Percentiles rank a stretch among this genome's conserved stretches.
These are phyloP conservation scores for Viridothelium virens DNA, from an alignment of 495 filamentous ascomycete species.

Conservation along the genomic window DNA sequence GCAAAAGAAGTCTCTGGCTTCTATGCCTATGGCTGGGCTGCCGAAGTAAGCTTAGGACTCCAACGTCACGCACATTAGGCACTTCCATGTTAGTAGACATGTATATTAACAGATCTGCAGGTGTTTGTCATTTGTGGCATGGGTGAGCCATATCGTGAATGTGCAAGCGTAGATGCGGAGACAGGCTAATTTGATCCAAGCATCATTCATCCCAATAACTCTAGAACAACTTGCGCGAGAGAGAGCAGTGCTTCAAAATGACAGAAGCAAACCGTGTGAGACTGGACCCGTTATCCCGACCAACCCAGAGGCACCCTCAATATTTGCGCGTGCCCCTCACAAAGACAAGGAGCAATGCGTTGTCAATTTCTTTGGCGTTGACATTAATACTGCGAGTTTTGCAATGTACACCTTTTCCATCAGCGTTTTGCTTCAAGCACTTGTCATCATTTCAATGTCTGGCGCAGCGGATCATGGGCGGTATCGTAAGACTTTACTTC, in stretches of 20 bases:
- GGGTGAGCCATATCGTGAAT: conserved; percentile 47
- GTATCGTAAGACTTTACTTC: conserved; percentile 78
- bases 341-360: conserved; percentile 57
- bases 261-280: conserved; percentile 64
- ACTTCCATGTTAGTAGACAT: background rate
- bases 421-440: conserved; percentile 78
- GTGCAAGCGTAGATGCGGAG: background rate
- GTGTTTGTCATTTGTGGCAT: conserved; percentile 88
- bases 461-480: conserved; percentile 93
- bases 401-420: conserved; percentile 97
- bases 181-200: conserved; percentile 35
- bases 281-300: conserved; percentile 39
- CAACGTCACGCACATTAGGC: conserved; percentile 10
- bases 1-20: conserved; percentile 81
- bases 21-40: conserved; percentile 95
- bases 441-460: conserved; percentile 90
- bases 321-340: conserved; percentile 12
- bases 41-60: conserved; percentile 46
- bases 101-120: conserved; percentile 14
- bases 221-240: conserved; percentile 89
- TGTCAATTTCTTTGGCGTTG: conserved; percentile 68
- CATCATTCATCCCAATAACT: conserved; percentile 94
- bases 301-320: conserved; percentile 14
- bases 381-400: conserved; percentile 94
- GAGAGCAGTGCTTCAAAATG: conserved; percentile 73